Base-by-base conservation (phyloP, 2,329 filamentous ascomycete species). In the Trichoderma atroviride region DNA sequence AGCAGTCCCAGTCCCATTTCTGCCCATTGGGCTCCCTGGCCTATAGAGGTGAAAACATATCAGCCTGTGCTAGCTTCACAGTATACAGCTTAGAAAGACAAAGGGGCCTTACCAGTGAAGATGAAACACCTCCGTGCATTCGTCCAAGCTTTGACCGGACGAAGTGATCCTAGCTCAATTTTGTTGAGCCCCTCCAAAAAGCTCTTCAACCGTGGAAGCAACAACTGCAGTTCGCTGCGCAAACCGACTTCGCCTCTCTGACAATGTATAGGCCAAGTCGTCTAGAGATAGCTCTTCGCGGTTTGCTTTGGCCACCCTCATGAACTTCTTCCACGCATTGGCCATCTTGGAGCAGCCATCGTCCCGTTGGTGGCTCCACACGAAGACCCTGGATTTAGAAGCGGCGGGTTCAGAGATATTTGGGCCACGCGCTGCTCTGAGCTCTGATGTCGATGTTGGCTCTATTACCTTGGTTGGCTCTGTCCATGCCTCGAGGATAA, bases 401-500 rank as follows among this genome's bases (percentile, higher is more conserved):
- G 37, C 24, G 6, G 14, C 13, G 16, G 16, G 3, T 9, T n/a
- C 63, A n/a, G 24, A 11, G 35, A 31, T 5, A 19, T 19, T 50
- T 13, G 19, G 56, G 24, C 43, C 43, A 43, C 53, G 62, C 13
- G 53, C 2, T 37, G 22, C 27, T 22, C 63, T 58, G n/a, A 22
- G n/a, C n/a, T 67, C 55, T 16, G 31, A 16, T 37, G 27, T 22
- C 4, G 22, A 16, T 43, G 47, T 14, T 16, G 56, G 19, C 6
- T 50, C 27, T 19, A 61, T 24, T 37, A 22, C 24, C 57, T 56
- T 47, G 13, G 47, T 31, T 14, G 53, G 31, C 9, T 60, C 61
- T 57, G 61, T 55, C 56, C 63, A 62, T 16, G 69, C 64, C 29
- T 75, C 73, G 10, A 74, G 59, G 19, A 75, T 72, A 16, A 74